Conservation (phyloP, 208 protist species). For the Porcisia hertigi region DNA sequence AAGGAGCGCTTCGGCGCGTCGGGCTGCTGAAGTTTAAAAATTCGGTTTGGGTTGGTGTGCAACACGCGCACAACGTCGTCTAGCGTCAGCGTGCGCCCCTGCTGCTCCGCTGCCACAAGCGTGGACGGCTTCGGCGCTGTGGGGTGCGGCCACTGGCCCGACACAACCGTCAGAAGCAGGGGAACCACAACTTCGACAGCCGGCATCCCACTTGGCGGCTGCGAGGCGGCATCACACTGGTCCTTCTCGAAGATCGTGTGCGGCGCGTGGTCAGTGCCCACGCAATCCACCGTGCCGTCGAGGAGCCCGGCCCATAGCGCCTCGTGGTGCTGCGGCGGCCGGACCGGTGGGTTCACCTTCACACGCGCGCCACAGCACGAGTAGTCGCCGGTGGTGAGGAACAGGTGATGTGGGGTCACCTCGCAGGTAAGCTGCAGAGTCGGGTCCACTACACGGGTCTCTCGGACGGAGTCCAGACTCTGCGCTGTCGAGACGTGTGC, state of each 20-base stretch:
- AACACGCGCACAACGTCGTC: constrained; percentile 68
- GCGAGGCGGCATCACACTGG: constrained; percentile 12
- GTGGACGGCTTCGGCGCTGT: constrained; percentile 48
- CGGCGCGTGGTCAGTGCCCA: constrained; percentile 95
- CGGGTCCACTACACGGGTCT: constrained; percentile 48
- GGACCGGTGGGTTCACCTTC: constrained; percentile 90
- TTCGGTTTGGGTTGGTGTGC: constrained; percentile 80
- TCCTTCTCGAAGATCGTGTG: constrained; percentile 91
- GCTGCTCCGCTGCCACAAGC: constrained; percentile 29
- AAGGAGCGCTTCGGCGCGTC: constrained; percentile 39
- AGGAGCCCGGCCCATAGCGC: constrained; percentile 89
- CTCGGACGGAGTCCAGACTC: constrained; percentile 80
- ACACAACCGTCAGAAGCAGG: constrained; percentile 86
- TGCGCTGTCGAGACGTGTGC: constrained; percentile 88
- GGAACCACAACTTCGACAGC: constrained; percentile 91
- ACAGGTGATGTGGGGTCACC: constrained; percentile 92
- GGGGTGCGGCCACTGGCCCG: constrained; percentile 73
- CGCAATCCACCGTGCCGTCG: constrained; percentile 91
- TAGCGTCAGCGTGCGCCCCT: constrained; percentile 29
- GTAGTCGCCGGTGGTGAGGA: constrained; percentile 83
- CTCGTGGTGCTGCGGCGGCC: constrained; percentile 72
- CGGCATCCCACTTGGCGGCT: constrained; percentile 93
- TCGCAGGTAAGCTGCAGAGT: constrained; percentile 86
- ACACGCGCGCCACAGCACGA: constrained; percentile 63
- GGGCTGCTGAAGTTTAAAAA: constrained; percentile 55